A percentile compares a stretch with the other conserved stretches of the same genome.
Evolutionary conservation across 768 basidiomycete species (phyloP).

Genomic region (Flagelloscypha sp.): DNA sequence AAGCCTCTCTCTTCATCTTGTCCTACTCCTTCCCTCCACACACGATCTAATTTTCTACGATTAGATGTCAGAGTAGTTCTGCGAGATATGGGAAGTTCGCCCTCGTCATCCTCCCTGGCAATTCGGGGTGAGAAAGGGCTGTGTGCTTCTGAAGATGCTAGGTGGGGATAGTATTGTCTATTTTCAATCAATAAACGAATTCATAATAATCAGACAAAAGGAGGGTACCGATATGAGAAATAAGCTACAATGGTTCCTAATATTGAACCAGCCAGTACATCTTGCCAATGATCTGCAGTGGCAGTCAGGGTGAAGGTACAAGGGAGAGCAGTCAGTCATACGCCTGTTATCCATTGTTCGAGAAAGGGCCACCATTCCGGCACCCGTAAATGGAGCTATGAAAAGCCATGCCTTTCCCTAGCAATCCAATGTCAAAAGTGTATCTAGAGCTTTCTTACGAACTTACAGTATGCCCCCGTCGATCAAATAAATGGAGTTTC

Average conservation of each 20-base stretch:
- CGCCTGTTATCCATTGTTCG: conserved; percentile 91
- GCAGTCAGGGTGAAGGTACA: conserved; percentile 4
- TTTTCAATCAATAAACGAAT: no score
- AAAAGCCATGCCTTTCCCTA: conserved; percentile 81
- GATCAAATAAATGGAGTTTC: conserved; percentile 87
- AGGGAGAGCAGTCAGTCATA: conserved; percentile 28
- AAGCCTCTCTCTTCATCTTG: no score
- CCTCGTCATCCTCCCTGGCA: conserved; percentile 34
- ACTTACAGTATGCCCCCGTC: conserved; percentile 60
- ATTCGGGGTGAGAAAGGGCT: conserved; percentile 67
- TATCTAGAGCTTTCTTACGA: no score
- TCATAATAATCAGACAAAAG: no score
- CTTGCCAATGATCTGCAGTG: conserved; percentile 68
- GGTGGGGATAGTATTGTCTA: conserved; percentile 76
- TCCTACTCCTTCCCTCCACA: no score
- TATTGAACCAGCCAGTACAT: conserved; percentile 72
- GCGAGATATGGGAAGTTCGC: no score
- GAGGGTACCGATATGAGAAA: conserved; percentile 72
- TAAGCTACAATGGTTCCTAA: conserved; percentile 67
- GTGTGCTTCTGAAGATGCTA: conserved; percentile 55
- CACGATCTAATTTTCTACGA: no score
- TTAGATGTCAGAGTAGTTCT: no score
- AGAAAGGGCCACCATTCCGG: conserved; percentile 71
- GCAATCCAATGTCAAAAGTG: no score
- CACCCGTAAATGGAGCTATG: conserved; percentile 67